A percentile compares a stretch with the other conserved stretches of the same genome.
phyloP scores from a whole-genome alignment of 2,329 filamentous ascomycete species.

The Talaromyces albobiverticillius region DNA sequence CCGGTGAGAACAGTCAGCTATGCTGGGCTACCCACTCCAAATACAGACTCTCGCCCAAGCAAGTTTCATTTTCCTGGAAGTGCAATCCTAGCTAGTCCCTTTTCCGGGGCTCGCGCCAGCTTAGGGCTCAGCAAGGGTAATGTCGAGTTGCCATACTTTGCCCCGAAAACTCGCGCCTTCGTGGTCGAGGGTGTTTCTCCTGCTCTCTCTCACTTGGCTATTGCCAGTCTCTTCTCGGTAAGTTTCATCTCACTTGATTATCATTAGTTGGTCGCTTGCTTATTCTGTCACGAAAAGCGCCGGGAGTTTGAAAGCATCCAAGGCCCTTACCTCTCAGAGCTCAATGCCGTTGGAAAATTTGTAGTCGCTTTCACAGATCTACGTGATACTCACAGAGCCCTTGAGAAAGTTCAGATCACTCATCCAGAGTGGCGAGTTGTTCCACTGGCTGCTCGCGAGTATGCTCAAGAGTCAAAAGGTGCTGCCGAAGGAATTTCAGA shows the following conservation, averaged over 20 bases:
- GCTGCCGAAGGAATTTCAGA: conserved; percentile 33
- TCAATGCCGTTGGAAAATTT: conserved; percentile 42
- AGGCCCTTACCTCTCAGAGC: conserved; percentile 34
- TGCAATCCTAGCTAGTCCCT: conserved; percentile 4
- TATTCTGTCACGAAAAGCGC: conserved; percentile 21
- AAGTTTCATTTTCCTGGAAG: conserved; percentile 4
- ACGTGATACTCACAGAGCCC: conserved; percentile 55
- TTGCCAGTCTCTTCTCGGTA: conserved; percentile 41
- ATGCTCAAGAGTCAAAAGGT: conserved; percentile 36
- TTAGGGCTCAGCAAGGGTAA: neutral
- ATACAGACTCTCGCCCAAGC: conserved; percentile 6
- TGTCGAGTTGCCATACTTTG: conserved; percentile 14
- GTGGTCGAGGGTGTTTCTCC: conserved; percentile 31
- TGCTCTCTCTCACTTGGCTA: conserved; percentile 30
- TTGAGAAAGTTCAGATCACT: conserved; percentile 45
- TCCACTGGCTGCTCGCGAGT: conserved; percentile 47
- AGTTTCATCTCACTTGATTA: conserved; percentile 17
- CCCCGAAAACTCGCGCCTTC: conserved; percentile 26
- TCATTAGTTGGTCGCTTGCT: conserved; percentile 5
- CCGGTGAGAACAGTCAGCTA: conserved; percentile 12
- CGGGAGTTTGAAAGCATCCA: conserved; percentile 36
- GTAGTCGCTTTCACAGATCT: conserved; percentile 60
- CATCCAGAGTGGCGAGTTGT: conserved; percentile 48
- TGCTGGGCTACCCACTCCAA: conserved; percentile 15
- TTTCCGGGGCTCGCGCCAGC: conserved; percentile 6